phyloP scores from a whole-genome alignment of 2,329 filamentous ascomycete species.

The Nakataea oryzae region DNA sequence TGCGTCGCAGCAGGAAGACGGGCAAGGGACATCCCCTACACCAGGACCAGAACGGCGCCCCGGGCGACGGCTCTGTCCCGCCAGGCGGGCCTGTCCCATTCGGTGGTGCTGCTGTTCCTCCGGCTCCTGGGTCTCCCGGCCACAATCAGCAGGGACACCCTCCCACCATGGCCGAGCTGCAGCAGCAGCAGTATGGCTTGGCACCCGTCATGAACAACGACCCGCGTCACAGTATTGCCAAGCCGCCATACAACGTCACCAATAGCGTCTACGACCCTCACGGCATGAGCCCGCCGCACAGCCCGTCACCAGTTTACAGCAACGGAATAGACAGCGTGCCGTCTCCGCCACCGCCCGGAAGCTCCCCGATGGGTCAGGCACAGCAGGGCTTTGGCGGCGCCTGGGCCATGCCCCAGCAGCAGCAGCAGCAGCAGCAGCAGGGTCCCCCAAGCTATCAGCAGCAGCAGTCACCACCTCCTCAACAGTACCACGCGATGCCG shows the following conservation, averaged over 20 bases:
- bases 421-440: neutral
- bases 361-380: constrained; percentile 2
- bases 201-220: constrained; percentile 8
- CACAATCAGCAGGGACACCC: constrained; percentile 6
- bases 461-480: neutral
- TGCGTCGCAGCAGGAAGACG: constrained; percentile 15
- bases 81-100: neutral
- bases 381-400: constrained; percentile 4
- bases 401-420: neutral
- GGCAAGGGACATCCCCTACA: neutral
- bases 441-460: neutral
- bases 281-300: constrained; percentile 8
- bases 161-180: constrained; percentile 9
- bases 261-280: constrained; percentile 6
- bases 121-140: constrained; percentile 2
- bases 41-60: neutral
- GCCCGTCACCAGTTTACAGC: constrained; percentile 10
- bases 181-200: constrained; percentile 9
- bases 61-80: neutral
- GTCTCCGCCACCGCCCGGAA: neutral
- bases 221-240: constrained; percentile 11
- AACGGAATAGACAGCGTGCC: constrained; percentile 1
- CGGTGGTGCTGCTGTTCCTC: constrained; percentile 5
- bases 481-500: neutral
- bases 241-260: constrained; percentile 9